phyloP scores from a whole-genome alignment of 805 yeast genomes.

The Komagataella ulmi region DNA sequence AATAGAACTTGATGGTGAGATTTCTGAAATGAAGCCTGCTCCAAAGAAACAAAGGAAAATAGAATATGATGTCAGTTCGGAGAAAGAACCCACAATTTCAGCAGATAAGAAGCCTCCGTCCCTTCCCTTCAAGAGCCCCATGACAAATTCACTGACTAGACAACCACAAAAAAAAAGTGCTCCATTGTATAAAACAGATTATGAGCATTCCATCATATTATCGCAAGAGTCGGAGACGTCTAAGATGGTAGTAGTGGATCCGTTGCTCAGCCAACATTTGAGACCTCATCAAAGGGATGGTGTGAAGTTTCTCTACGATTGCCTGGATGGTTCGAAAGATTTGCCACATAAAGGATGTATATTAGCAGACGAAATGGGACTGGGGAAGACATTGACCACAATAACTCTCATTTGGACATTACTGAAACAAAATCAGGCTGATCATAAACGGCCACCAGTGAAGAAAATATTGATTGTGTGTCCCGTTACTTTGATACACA shows the following conservation, averaged over 20 bases:
- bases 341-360: slow-evolving; percentile 54
- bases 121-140: not conserved
- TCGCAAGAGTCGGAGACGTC: not conserved
- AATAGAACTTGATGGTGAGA: slow-evolving; percentile 41
- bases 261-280: slow-evolving; percentile 33
- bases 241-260: slow-evolving; percentile 46
- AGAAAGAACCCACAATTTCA: not conserved
- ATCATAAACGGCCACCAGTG: slow-evolving; percentile 21
- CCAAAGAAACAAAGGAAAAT: not conserved
- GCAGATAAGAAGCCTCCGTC: not conserved
- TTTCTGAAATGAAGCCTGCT: slow-evolving; percentile 5
- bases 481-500: slow-evolving; percentile 78
- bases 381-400: slow-evolving; percentile 82
- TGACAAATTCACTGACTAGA: slow-evolving; percentile 8
- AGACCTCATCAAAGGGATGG: slow-evolving; percentile 86
- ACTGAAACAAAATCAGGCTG: slow-evolving; percentile 46
- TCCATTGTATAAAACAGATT: not conserved
- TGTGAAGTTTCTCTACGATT: slow-evolving; percentile 66
- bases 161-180: slow-evolving; percentile 5
- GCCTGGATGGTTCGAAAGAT: slow-evolving; percentile 55
- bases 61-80: not conserved
- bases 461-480: slow-evolving; percentile 69
- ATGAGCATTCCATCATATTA: not conserved
- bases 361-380: slow-evolving; percentile 95
- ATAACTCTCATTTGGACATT: slow-evolving; percentile 79